These are phyloP conservation scores for Ampelomyces quisqualis DNA, from an alignment of 2,329 filamentous ascomycete genomes.

Conservation along the genomic window DNA sequence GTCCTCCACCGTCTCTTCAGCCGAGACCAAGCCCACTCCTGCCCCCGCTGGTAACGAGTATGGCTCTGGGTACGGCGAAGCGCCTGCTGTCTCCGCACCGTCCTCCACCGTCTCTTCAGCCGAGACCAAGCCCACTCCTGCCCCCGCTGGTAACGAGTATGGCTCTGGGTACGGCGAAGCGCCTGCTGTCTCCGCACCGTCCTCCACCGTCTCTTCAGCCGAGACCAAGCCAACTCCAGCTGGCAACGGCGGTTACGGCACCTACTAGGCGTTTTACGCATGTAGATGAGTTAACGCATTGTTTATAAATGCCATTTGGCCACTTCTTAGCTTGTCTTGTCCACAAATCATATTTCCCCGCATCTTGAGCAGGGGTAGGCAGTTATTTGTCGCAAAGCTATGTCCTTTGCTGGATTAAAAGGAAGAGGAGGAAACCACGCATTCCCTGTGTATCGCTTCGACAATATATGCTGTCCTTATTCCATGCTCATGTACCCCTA, in stretches of 20 bases:
- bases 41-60: slow-evolving; percentile 20
- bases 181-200: slow-evolving; percentile 8
- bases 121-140: slow-evolving; percentile 11
- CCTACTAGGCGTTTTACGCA: slow-evolving; percentile 22
- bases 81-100: slow-evolving; percentile 9
- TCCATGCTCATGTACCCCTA: no score
- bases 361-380: slow-evolving; percentile 22
- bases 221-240: slow-evolving; percentile 14
- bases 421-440: slow-evolving; percentile 9
- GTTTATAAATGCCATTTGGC: slow-evolving; percentile 25
- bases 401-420: slow-evolving; percentile 21
- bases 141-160: slow-evolving; percentile 20
- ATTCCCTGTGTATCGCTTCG: no score
- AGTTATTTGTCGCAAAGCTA: slow-evolving; percentile 12
- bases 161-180: slow-evolving; percentile 16
- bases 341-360: slow-evolving; percentile 20
- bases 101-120: slow-evolving; percentile 3
- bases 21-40: slow-evolving; percentile 11
- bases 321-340: slow-evolving; percentile 29
- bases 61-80: slow-evolving; percentile 16
- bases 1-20: slow-evolving; percentile 2
- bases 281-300: slow-evolving; percentile 22
- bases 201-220: slow-evolving; percentile 2
- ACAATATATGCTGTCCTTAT: slow-evolving; percentile 28
- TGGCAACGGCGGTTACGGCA: no score